These are phyloP conservation scores for Caryopteris hybrid DNA, from an alignment of 305 asterid genomes.

Conservation along the genomic window DNA sequence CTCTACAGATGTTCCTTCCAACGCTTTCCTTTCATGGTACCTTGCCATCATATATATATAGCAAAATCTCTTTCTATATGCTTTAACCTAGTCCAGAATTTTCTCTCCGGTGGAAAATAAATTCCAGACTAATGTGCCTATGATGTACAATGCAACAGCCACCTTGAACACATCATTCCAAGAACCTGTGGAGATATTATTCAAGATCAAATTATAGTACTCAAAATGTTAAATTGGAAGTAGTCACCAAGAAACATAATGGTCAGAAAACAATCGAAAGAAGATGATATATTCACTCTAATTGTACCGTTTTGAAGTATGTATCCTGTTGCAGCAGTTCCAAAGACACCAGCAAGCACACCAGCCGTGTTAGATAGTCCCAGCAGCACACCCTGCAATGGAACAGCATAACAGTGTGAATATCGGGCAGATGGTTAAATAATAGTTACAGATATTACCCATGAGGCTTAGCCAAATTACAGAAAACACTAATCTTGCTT, in stretches of 20 bases:
- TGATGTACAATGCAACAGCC: constrained; percentile 71
- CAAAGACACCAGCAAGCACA: constrained; percentile 96
- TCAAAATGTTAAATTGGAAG: neutral
- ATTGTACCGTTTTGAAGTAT: constrained; percentile 91
- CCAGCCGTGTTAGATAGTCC: constrained; percentile 98
- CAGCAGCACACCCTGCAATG: constrained; percentile 74
- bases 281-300: too few species aligned
- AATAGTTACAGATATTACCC: too few species aligned
- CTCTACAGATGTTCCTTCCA: neutral
- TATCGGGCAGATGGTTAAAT: neutral
- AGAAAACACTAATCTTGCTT: too few species aligned
- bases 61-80: constrained; percentile 3
- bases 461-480: too few species aligned
- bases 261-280: neutral
- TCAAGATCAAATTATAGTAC: constrained; percentile 4
- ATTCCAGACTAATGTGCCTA: constrained; percentile 96
- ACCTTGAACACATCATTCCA: constrained; percentile 97
- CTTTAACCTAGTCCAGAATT: constrained; percentile 52
- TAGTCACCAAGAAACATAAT: neutral
- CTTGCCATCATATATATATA: neutral
- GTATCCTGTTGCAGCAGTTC: constrained; percentile 98
- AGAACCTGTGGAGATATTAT: constrained; percentile 53
- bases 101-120: constrained; percentile 87
- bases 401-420: neutral
- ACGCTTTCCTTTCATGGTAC: neutral